Percentiles rank a stretch among this genome's conserved stretches.
Evolutionary conservation across 495 filamentous ascomycete species (phyloP).

Genomic region (Daldinia decipiens): DNA sequence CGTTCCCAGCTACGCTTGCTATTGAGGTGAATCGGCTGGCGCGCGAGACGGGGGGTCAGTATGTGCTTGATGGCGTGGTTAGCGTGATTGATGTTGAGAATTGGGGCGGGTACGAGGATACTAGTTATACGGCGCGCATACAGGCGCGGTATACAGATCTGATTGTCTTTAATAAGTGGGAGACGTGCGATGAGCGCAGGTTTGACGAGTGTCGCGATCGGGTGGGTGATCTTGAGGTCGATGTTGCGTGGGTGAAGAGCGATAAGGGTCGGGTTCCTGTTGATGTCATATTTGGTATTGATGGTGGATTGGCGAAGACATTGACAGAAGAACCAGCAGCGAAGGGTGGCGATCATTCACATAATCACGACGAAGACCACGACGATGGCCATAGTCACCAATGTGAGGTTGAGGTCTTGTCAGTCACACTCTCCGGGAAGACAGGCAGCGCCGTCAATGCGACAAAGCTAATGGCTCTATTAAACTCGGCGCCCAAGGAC

Average conservation of each 20-base stretch:
- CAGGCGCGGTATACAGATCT: conserved; percentile 89
- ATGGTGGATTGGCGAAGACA: conserved; percentile 76
- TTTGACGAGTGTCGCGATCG: conserved; percentile 87
- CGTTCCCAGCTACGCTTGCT: conserved; percentile 90
- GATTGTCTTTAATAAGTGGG: conserved; percentile 97
- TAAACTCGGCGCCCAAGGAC: conserved; percentile 80
- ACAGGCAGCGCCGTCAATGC: conserved; percentile 65
- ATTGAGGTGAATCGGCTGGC: conserved; percentile 90
- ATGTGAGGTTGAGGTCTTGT: conserved; percentile 90
- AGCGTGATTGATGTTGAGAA: conserved; percentile 97
- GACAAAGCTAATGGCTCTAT: conserved; percentile 69
- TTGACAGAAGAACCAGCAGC: conserved; percentile 53
- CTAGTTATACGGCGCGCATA: conserved; percentile 83
- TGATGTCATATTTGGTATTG: conserved; percentile 85
- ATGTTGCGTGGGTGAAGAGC: conserved; percentile 82
- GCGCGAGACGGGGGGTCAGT: conserved; percentile 69
- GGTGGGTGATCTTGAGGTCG: conserved; percentile 84
- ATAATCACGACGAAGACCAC: conserved; percentile 49
- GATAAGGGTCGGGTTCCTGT: conserved; percentile 78
- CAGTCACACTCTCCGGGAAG: conserved; percentile 67
- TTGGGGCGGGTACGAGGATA: conserved; percentile 95
- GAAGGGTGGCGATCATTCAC: conserved; percentile 48
- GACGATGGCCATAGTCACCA: conserved; percentile 68
- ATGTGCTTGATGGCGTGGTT: conserved; percentile 88
- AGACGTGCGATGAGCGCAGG: conserved; percentile 71